These are phyloP conservation scores for Posidonia australis DNA, from an alignment of 106 monocot species.

Conservation along the genomic window DNA sequence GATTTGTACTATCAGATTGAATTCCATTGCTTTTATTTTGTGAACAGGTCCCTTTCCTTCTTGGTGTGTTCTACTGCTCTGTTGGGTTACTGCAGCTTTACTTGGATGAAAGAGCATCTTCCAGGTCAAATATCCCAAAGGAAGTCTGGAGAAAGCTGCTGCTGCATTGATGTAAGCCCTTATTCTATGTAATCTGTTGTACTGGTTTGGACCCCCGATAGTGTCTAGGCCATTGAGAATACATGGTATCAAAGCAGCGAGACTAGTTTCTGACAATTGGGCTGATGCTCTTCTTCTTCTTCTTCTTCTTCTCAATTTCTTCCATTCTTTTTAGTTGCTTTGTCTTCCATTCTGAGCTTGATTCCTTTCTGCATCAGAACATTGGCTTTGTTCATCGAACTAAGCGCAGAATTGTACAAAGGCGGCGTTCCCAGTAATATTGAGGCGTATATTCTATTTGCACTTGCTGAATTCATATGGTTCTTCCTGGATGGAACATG, in stretches of 20 bases:
- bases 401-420: slow-evolving; percentile 72
- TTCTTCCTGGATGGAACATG: slow-evolving; percentile 51
- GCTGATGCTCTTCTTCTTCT: not conserved
- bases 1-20: not conserved
- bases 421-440: slow-evolving; percentile 40
- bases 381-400: slow-evolving; percentile 36
- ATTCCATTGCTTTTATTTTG: not conserved
- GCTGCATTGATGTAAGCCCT: slow-evolving; percentile 43
- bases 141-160: slow-evolving; percentile 34
- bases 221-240: too few relatives aligned
- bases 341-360: not conserved
- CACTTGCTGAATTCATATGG: slow-evolving; percentile 53
- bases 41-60: slow-evolving; percentile 52
- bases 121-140: slow-evolving; percentile 17
- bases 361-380: slow-evolving; percentile 18
- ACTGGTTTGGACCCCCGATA: too few relatives aligned
- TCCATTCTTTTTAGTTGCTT: not conserved
- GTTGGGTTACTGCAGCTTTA: slow-evolving; percentile 51
- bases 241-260: too few relatives aligned
- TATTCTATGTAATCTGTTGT: too few relatives aligned
- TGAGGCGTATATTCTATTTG: slow-evolving; percentile 62
- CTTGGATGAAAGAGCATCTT: slow-evolving; percentile 40
- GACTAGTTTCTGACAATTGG: not conserved
- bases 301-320: not conserved
- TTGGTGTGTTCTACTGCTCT: slow-evolving; percentile 59